A percentile compares a stretch with the other conserved stretches of the same genome.
Conservation (phyloP, 352 stramenopile species). For the Globisporangium radiosum region DNA sequence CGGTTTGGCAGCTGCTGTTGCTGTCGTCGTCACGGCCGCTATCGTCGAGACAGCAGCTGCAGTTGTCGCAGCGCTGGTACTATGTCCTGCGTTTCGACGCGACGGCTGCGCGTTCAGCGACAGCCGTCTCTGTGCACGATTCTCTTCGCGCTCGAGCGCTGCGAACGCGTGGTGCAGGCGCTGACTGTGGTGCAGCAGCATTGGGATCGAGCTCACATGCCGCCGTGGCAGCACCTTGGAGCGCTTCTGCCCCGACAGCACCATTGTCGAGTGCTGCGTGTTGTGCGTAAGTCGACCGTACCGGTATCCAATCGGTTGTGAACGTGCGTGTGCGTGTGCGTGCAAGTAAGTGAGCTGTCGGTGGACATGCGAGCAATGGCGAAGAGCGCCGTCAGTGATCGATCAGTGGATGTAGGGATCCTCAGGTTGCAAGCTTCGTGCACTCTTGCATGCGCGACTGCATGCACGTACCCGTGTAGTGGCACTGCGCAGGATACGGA, state of each 20-base stretch:
- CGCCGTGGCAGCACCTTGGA: slow-evolving; percentile 39
- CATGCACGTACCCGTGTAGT: no score
- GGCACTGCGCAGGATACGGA: background rate
- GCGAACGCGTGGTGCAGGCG: slow-evolving; percentile 23
- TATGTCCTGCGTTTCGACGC: slow-evolving; percentile 11
- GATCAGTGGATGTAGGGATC: no score
- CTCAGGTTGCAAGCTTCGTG: no score
- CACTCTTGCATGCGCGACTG: no score
- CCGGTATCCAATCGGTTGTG: background rate
- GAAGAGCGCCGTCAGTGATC: no score
- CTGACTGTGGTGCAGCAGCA: slow-evolving; percentile 30
- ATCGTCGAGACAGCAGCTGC: background rate
- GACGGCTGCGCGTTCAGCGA: slow-evolving; percentile 6
- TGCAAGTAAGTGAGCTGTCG: background rate
- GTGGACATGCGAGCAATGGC: no score
- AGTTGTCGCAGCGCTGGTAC: slow-evolving; percentile 3
- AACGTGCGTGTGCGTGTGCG: background rate
- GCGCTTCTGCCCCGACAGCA: slow-evolving; percentile 10
- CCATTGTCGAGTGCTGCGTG: background rate
- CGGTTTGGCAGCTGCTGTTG: slow-evolving; percentile 17
- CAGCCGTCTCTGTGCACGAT: slow-evolving; percentile 13
- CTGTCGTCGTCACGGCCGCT: background rate
- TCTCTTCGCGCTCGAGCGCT: slow-evolving; percentile 34
- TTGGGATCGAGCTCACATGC: slow-evolving; percentile 21
- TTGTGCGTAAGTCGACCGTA: background rate